Evolutionary conservation across 352 stramenopile species (phyloP).

Genomic region (Saprolegnia parasitica): DNA sequence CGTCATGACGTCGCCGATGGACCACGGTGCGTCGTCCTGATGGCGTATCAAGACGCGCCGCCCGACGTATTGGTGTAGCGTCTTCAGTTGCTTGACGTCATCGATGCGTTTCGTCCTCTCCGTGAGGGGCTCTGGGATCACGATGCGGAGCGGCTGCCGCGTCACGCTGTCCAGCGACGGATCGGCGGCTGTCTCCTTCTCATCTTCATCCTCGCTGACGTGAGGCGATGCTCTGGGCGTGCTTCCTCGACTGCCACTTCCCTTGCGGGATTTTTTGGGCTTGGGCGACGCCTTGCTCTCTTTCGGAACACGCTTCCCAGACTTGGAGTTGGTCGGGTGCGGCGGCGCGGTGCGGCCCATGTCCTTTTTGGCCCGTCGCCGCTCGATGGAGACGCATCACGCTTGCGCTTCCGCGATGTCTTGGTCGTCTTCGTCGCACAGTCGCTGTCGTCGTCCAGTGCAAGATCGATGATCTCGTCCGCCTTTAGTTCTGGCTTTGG

Average conservation of each 20-base stretch:
- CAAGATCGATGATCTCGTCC: slow-evolving; percentile 4
- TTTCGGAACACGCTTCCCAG: background rate
- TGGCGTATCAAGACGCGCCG: slow-evolving; percentile 11
- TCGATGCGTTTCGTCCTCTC: background rate
- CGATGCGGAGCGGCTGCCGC: slow-evolving; percentile 18
- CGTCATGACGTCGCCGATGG: slow-evolving; percentile 56
- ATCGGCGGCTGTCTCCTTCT: background rate
- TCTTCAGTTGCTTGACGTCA: slow-evolving; percentile 5
- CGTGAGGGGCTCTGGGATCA: slow-evolving; percentile 19
- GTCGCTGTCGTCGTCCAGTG: slow-evolving; percentile 11
- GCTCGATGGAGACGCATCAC: background rate
- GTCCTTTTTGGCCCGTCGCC: background rate
- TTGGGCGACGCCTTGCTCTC: background rate
- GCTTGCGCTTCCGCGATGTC: background rate
- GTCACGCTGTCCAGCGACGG: background rate
- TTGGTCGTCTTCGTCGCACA: background rate
- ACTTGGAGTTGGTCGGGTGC: background rate
- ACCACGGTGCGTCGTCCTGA: slow-evolving; percentile 59
- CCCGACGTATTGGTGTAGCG: slow-evolving; percentile 22
- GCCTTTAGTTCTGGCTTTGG: background rate
- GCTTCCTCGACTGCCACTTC: background rate
- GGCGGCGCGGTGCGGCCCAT: background rate
- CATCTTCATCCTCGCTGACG: background rate
- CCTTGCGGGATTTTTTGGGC: background rate
- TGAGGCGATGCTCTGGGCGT: background rate